A percentile compares a stretch with the other conserved stretches of the same genome.
Evolutionary conservation across 148 eudicot species (phyloP).

Genomic region (Vaccinium darrowii): DNA sequence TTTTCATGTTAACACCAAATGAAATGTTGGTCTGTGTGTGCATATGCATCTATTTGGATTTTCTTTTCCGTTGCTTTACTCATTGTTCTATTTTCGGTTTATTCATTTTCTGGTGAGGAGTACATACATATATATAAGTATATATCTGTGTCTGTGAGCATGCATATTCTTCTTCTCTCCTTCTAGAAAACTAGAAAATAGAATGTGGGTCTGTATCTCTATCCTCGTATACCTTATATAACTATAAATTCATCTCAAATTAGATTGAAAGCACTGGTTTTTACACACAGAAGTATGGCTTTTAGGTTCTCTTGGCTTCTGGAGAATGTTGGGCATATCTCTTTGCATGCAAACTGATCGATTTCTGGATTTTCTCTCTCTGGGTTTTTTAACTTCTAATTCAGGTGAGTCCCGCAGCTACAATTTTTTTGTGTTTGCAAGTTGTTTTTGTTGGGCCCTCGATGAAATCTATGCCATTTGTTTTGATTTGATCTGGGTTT

Average conservation of each 20-base stretch:
- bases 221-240: not conserved
- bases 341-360: conserved; percentile 31
- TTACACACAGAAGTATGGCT: conserved; percentile 30
- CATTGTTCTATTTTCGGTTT: not conserved
- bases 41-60: conserved; percentile 8
- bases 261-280: conserved; percentile 19
- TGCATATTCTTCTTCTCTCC: conserved; percentile 14
- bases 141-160: not conserved
- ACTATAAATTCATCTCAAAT: conserved; percentile 9
- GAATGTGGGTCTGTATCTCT: conserved; percentile 22
- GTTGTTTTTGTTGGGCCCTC: not conserved
- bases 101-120: not conserved
- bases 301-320: conserved; percentile 33
- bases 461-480: not conserved
- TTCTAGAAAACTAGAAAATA: conserved; percentile 20
- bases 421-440: too few species aligned
- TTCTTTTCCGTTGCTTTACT: not conserved
- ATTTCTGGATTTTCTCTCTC: conserved; percentile 8
- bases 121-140: not conserved
- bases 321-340: conserved; percentile 21
- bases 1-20: too few species aligned
- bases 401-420: conserved; percentile 23
- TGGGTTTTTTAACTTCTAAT: conserved; percentile 6
- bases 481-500: conserved; percentile 24
- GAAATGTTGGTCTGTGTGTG: not conserved